Evolutionary conservation across 768 basidiomycete species (phyloP), one percentile per base, ranked within the genome.

Genomic region (Hysterangium stoloniferum): DNA sequence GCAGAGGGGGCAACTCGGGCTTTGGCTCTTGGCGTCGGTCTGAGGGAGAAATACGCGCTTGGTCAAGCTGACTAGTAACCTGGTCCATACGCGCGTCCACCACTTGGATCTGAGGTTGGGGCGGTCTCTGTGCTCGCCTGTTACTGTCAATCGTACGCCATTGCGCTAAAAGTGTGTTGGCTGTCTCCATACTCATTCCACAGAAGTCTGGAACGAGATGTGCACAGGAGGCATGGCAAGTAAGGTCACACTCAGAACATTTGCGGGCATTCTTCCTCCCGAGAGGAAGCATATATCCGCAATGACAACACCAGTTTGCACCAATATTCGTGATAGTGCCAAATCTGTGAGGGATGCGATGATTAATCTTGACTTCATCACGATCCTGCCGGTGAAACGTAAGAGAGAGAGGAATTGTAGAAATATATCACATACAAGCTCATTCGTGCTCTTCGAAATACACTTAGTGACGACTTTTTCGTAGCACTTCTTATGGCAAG

Each of bases 121-220:
- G 62, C 60, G 41, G 69, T 63, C 48, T 58, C 29, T 52, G 66
- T n/a, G n/a, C n/a, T 40, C 51, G 75, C 69, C 43, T 56, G 37
- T 34, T 67, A 66, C 32, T 77, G 65, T 97, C 94, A 71, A 96
- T 96, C 61, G 90, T 87, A 48, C 86, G 83, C 78, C 89, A 84
- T 65, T 93, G 86, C 45, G 84, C 80, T 45, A 99, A 77, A 17
- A 99, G 75, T 60, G 85, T 82, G 65, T 97, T 97, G 42, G 96
- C 95, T 32, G 90, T 95, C 68, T 97, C 95, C 95, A 98, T 98
- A 32, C 93, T 92, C 94, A 99, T 97, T 36, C 96, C 96, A 61
- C 96, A 99, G 68, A 99, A 98, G 68, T 99, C 95, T 52, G 96
- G 96, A 34, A 99, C 96, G 52, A 98, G 79, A 66, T 99, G 96